A percentile compares a stretch with the other conserved stretches of the same genome.
phyloP scores from a whole-genome alignment of 352 stramenopile genomes.

The Phytophthora hybrid region DNA sequence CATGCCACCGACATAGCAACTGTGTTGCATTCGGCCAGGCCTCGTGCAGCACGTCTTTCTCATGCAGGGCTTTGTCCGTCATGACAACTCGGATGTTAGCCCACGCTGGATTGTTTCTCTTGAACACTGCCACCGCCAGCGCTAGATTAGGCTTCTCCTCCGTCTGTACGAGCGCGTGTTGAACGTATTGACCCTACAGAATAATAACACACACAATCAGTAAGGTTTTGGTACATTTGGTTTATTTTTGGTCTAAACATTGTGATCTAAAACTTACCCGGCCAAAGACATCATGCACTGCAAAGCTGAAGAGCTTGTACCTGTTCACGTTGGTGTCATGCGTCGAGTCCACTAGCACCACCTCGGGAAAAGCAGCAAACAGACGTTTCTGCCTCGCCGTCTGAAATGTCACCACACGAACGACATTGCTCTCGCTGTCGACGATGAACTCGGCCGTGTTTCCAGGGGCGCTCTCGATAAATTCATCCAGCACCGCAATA shows the following conservation, averaged over 20 bases:
- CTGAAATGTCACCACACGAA: not conserved
- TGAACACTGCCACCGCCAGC: not conserved
- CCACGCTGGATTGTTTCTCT: not conserved
- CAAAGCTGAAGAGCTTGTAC: not conserved
- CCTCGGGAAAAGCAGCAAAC: not conserved
- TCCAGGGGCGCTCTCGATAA: not conserved
- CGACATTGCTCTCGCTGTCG: not conserved
- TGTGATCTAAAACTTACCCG: not conserved
- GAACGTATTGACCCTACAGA: not conserved
- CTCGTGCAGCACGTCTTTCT: too few species aligned
- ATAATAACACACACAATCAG: not conserved
- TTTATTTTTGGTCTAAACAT: too few species aligned
- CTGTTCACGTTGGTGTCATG: not conserved
- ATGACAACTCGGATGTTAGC: not conserved
- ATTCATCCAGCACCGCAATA: not conserved
- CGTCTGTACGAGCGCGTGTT: not conserved
- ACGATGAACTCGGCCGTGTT: not conserved
- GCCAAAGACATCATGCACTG: not conserved
- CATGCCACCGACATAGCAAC: too few species aligned
- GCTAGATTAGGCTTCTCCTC: not conserved
- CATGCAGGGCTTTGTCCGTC: not conserved
- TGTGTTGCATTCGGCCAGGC: too few species aligned
- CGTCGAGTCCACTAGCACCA: not conserved
- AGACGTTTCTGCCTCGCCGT: not conserved
- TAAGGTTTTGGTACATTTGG: not conserved